These are phyloP conservation scores for Arthrobotrys megalospora DNA, from an alignment of 2,329 filamentous ascomycete species.

Conservation along the genomic window DNA sequence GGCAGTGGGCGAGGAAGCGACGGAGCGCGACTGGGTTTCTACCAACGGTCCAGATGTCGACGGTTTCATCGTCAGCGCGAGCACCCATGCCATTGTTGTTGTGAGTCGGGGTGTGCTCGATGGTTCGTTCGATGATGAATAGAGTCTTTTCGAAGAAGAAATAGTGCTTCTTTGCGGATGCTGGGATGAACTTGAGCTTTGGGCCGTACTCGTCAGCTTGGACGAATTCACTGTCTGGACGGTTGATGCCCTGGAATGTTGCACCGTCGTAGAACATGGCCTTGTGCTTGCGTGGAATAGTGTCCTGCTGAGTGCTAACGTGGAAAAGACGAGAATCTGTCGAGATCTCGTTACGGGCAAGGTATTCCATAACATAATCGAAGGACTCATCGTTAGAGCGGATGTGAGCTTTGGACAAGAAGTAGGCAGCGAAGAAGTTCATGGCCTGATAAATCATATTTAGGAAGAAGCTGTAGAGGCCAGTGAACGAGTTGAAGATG, in stretches of 20 bases:
- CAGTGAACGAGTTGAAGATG: conserved; percentile 64
- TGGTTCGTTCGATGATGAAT: conserved; percentile 73
- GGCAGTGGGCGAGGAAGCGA: conserved; percentile 75
- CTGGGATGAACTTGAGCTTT: conserved; percentile 75
- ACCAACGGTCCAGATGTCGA: conserved; percentile 75
- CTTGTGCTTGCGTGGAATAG: conserved; percentile 62
- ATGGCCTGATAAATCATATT: conserved; percentile 56
- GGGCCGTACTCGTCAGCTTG: conserved; percentile 68
- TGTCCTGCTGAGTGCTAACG: conserved; percentile 64
- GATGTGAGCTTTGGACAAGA: conserved; percentile 64
- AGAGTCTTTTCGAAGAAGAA: conserved; percentile 77
- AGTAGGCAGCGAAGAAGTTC: conserved; percentile 63
- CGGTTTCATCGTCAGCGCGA: conserved; percentile 69
- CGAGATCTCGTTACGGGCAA: conserved; percentile 63
- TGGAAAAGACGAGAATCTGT: conserved; percentile 64
- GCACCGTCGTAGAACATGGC: conserved; percentile 64
- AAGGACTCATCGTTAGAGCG: conserved; percentile 65
- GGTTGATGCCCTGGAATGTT: conserved; percentile 69
- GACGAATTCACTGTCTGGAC: conserved; percentile 66
- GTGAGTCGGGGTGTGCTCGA: conserved; percentile 62
- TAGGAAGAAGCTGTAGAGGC: conserved; percentile 64
- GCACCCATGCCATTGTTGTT: conserved; percentile 69
- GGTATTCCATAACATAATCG: conserved; percentile 64
- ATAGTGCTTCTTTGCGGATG: conserved; percentile 75
- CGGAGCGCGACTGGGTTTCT: conserved; percentile 75